These are phyloP conservation scores for Acer negundo DNA, from an alignment of 345 rosid species.

Conservation along the genomic window DNA sequence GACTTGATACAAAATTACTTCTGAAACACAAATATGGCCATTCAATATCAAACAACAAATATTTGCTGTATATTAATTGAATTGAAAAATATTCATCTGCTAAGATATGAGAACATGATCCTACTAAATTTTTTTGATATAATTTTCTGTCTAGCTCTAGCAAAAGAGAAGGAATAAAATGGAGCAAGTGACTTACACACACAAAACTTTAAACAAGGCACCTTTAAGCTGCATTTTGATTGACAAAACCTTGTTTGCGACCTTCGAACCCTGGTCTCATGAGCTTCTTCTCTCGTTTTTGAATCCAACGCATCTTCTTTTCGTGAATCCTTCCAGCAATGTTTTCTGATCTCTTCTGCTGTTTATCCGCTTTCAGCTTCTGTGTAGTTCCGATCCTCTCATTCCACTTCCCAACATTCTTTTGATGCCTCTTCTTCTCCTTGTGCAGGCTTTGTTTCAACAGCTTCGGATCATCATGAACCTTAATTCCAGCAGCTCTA, in stretches of 20 bases:
- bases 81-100: too few species aligned
- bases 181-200: not conserved
- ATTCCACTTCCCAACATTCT: constrained; percentile 85
- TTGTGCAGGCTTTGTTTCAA: constrained; percentile 77
- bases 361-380: constrained; percentile 69
- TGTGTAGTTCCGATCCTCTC: constrained; percentile 63
- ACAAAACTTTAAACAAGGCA: not conserved
- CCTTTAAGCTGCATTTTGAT: not conserved
- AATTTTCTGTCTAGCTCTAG: not conserved
- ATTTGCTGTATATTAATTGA: too few species aligned
- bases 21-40: too few species aligned
- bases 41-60: too few species aligned
- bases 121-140: too few species aligned
- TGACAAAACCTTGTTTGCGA: constrained; percentile 19
- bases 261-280: constrained; percentile 94
- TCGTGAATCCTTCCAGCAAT: constrained; percentile 66
- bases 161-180: not conserved
- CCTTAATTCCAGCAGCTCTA: constrained; percentile 81
- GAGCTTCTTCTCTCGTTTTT: constrained; percentile 89
- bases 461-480: constrained; percentile 81
- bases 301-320: constrained; percentile 72
- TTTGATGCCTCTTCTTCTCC: constrained; percentile 69
- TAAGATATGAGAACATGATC: too few species aligned
- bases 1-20: too few species aligned
- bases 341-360: constrained; percentile 72